phyloP scores from a whole-genome alignment of 768 basidiomycete genomes.

The Tylopilus cervinicoccineus region DNA sequence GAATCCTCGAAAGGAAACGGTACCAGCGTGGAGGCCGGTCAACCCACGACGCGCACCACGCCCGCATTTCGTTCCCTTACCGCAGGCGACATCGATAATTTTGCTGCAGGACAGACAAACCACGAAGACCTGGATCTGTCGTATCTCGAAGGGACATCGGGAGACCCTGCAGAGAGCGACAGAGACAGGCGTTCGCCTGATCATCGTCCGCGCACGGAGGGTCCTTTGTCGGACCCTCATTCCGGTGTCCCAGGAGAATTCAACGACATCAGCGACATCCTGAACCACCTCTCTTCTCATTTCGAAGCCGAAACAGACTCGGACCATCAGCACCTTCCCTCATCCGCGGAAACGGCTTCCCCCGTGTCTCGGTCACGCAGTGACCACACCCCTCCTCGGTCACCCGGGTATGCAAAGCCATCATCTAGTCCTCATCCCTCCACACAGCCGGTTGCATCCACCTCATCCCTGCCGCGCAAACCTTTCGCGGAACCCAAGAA shows the following conservation, averaged over 20 bases:
- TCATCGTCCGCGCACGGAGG: conserved; percentile 19
- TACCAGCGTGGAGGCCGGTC: conserved; percentile 43
- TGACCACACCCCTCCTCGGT: conserved; percentile 18
- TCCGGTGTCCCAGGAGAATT: conserved; percentile 55
- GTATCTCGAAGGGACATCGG: conserved; percentile 40
- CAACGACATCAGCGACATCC: conserved; percentile 71
- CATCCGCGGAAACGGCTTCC: conserved; percentile 27
- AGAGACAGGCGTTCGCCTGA: conserved; percentile 33
- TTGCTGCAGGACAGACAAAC: conserved; percentile 30
- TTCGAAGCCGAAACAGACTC: conserved; percentile 57
- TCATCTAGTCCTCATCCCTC: conserved; percentile 35
- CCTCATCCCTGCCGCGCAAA: conserved; percentile 38
- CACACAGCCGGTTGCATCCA: conserved; percentile 48
- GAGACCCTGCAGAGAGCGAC: conserved; percentile 20
- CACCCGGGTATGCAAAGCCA: conserved; percentile 28
- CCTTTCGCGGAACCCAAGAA: conserved; percentile 22
- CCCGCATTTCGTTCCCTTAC: conserved; percentile 80
- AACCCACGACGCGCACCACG: conserved; percentile 57
- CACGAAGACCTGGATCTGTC: conserved; percentile 53
- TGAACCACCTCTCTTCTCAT: conserved; percentile 67
- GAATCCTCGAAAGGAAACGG: conserved; percentile 46
- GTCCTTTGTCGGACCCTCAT: conserved; percentile 39
- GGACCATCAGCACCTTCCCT: conserved; percentile 38
- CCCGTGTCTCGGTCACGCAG: conserved; percentile 30
- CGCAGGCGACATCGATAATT: conserved; percentile 36